Evolutionary conservation across 495 filamentous ascomycete species (phyloP), one percentile per base, ranked within the genome.

Genomic region (Apodospora peruviana): DNA sequence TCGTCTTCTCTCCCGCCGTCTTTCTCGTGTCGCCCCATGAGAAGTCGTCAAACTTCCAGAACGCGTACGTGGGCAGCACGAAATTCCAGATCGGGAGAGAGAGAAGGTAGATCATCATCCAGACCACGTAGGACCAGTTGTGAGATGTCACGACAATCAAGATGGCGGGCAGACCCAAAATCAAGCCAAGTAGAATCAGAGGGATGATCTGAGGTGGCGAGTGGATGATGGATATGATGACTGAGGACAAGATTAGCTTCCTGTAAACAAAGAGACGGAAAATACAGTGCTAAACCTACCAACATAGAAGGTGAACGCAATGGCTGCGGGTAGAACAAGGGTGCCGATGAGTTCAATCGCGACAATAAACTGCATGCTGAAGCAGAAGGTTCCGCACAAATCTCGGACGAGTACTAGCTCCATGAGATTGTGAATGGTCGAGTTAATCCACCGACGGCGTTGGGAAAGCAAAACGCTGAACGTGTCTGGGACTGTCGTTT

Each of bases 31-130:
- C 94, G 53, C 94, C 94, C 93, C 94, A 99, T 60, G 87, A 93
- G 75, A 99, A 99, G 69, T 99, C 94, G 60, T 99, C 94, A 65
- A 99, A 99, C 65, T 99, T 96, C 94, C 94, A 99, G 74, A 89
- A 99, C 5, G 94, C 87, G 59, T 99, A 99, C 14, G 79, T 79
- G 0, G 94, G 94, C 3, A 99, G 84, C 14, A 99, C 77, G 55
- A 96, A 94, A 67, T 99, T 99, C 94, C 94, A 99, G 48, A 99
- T 80, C 0, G 94, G 94, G 0, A 99, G 82, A 0, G 93, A 96
- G 36, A 90, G 29, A 16, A 99, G 82, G 55, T 99, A 99, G 66
- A 97, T 90, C 14, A 88, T 58, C 94, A 99, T 96, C 94, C 94
- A 99, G 32, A 86, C 62, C 23, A 99, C 85, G 60, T 99, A 99